Conservation (phyloP, 305 asterid genomes). For the Withania somnifera region DNA sequence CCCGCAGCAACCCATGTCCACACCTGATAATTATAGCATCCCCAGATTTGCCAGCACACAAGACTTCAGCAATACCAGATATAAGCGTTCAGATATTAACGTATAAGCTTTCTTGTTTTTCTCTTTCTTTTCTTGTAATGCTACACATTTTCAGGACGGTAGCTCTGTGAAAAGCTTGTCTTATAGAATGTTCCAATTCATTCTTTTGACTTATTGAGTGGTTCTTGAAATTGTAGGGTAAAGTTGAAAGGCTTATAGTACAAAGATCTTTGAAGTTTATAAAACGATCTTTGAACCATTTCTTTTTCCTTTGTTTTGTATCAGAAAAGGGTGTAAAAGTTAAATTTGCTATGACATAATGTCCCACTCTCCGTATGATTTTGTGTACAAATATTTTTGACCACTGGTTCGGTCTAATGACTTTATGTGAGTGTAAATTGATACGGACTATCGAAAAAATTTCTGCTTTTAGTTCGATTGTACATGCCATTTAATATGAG, state of each 20-base stretch:
- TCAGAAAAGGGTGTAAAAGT: not conserved
- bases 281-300: not conserved
- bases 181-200: not conserved
- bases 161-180: not conserved
- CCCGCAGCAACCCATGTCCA: constrained; percentile 92
- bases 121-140: not conserved
- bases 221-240: not conserved
- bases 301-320: not conserved
- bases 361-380: not conserved
- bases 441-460: not conserved
- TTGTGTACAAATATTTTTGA: not conserved
- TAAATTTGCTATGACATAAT: not conserved
- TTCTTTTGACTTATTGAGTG: constrained; percentile 1
- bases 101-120: constrained; percentile 20
- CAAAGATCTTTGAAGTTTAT: not conserved
- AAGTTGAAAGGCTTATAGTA: not conserved
- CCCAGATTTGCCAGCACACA: constrained; percentile 53
- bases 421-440: not conserved
- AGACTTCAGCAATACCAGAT: constrained; percentile 43
- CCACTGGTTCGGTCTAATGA: not conserved
- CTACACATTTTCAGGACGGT: not conserved
- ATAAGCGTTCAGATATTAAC: constrained; percentile 79
- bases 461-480: not conserved
- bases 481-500: not conserved
- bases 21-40: constrained; percentile 69